Conservation (phyloP, 169 alveolate genomes). For the Plasmodium reichenowi region DNA sequence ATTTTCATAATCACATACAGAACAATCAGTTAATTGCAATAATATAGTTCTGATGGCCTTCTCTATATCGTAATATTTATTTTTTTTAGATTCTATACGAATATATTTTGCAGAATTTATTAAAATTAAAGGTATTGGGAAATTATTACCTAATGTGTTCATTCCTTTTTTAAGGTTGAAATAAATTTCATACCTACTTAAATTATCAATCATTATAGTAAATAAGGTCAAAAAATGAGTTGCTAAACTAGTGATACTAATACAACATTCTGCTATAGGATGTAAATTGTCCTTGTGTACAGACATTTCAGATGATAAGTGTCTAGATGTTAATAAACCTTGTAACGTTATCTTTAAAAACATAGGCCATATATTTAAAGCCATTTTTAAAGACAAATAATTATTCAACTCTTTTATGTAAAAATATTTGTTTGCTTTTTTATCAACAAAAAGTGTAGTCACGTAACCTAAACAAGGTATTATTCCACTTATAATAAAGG, state of each 20-base stretch:
- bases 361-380: constrained; percentile 77
- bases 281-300: constrained; percentile 65
- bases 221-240: constrained; percentile 72
- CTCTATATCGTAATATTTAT: constrained; percentile 71
- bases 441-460: constrained; percentile 61
- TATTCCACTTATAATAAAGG: constrained; percentile 70
- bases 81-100: constrained; percentile 59
- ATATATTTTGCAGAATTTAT: constrained; percentile 74
- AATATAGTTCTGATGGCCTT: constrained; percentile 71
- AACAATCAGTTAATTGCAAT: constrained; percentile 75
- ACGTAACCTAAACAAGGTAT: constrained; percentile 76
- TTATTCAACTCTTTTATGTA: constrained; percentile 71
- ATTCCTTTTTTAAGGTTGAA: constrained; percentile 45
- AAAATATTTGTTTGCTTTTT: constrained; percentile 38
- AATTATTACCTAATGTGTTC: not conserved
- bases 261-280: constrained; percentile 71
- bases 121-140: constrained; percentile 70
- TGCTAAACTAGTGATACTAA: constrained; percentile 76
- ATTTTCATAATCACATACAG: constrained; percentile 77
- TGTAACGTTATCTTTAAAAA: constrained; percentile 74
- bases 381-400: constrained; percentile 76
- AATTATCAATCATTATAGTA: constrained; percentile 66
- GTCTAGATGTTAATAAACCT: constrained; percentile 66
- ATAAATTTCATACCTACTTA: constrained; percentile 64
- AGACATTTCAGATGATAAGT: constrained; percentile 74